These are phyloP conservation scores for Venustampulla echinocandica DNA, from an alignment of 495 filamentous ascomycete species.

Conservation along the genomic window DNA sequence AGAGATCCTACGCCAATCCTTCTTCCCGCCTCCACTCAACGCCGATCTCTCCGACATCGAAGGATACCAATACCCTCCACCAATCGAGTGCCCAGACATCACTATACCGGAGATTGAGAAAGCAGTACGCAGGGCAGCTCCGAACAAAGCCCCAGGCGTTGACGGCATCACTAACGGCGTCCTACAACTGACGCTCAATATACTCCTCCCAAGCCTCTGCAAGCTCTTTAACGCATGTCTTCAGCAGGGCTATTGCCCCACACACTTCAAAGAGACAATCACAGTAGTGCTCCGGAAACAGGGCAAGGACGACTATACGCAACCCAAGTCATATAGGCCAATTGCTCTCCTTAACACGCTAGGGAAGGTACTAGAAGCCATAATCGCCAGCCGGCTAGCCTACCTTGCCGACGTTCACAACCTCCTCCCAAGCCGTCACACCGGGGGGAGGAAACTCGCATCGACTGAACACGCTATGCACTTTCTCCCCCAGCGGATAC, in stretches of 20 bases:
- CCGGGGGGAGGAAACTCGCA: slow-evolving; percentile 18
- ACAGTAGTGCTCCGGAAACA: slow-evolving; percentile 29
- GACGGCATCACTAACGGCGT: slow-evolving; percentile 25
- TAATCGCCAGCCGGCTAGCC: slow-evolving; percentile 23
- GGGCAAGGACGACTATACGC: slow-evolving; percentile 24
- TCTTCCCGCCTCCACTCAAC: slow-evolving; percentile 9
- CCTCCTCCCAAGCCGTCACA: slow-evolving; percentile 22
- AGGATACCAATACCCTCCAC: slow-evolving; percentile 12
- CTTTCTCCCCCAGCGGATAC: no score
- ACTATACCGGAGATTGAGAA: slow-evolving; percentile 17
- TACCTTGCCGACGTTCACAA: slow-evolving; percentile 19
- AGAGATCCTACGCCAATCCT: no score
- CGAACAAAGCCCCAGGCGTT: slow-evolving; percentile 24
- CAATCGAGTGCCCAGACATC: no score
- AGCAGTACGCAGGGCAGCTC: slow-evolving; percentile 12
- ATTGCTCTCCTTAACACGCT: slow-evolving; percentile 31
- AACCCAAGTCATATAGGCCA: slow-evolving; percentile 26
- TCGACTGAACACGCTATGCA: slow-evolving; percentile 23
- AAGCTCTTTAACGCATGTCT: slow-evolving; percentile 25
- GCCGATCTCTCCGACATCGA: slow-evolving; percentile 25
- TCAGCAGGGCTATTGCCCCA: slow-evolving; percentile 20
- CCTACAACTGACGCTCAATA: slow-evolving; percentile 9
- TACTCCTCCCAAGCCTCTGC: slow-evolving; percentile 16
- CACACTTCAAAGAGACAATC: slow-evolving; percentile 22
- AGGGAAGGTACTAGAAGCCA: slow-evolving; percentile 26